Conservation (phyloP, 257 asterid species). For the Solanum ossicruentum region DNA sequence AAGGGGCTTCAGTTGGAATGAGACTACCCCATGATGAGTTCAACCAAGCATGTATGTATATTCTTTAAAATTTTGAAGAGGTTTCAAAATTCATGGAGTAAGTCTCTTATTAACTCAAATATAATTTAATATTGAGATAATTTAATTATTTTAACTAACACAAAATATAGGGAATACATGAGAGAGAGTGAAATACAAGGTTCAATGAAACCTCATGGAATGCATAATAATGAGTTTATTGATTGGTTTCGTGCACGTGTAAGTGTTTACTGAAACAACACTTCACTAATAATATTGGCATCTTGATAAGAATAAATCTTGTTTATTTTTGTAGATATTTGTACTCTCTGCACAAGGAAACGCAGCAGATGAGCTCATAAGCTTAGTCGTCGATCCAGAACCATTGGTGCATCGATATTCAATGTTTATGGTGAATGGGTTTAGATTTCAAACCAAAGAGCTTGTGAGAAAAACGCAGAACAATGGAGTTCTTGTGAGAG, state of each 20-base stretch:
- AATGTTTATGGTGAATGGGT: too few species aligned
- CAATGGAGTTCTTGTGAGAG: too few species aligned
- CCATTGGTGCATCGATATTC: too few species aligned
- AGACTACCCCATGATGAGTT: too few species aligned
- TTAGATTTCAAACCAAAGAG: too few species aligned
- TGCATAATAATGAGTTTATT: background rate
- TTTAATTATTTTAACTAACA: background rate
- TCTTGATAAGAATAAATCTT: background rate
- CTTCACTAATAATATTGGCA: background rate
- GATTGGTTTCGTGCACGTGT: background rate
- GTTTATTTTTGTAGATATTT: background rate
- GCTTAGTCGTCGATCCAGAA: too few species aligned
- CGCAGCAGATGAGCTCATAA: too few species aligned
- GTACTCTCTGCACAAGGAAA: background rate
- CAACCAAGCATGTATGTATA: background rate
- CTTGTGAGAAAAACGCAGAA: too few species aligned
- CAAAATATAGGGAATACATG: background rate
- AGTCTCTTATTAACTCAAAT: too few species aligned
- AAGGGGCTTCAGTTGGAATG: background rate
- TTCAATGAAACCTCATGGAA: background rate
- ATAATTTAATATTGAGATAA: too few species aligned
- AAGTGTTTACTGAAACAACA: background rate
- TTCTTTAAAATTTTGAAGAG: background rate
- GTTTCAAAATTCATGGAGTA: background rate
- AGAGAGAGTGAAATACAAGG: background rate